These are phyloP conservation scores for Saccharomycopsis capsularis DNA, from an alignment of 805 yeast genomes.

Conservation along the genomic window DNA sequence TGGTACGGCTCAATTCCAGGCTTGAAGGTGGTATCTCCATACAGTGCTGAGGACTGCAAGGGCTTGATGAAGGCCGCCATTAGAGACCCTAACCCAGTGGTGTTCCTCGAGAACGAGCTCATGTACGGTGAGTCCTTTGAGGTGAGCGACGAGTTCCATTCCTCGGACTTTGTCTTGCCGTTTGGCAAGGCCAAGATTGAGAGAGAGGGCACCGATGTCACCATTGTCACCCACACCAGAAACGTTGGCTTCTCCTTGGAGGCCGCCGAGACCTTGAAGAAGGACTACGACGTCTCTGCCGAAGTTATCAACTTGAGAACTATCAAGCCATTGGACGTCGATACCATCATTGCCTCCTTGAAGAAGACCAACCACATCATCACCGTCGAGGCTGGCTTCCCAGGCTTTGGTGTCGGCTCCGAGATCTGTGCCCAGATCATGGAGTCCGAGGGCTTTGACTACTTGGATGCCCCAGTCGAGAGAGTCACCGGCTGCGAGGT, in stretches of 20 bases:
- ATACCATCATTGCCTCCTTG: constrained; percentile 76
- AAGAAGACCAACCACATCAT: constrained; percentile 96
- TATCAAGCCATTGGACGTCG: constrained; percentile 92
- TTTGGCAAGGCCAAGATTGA: constrained; percentile 95
- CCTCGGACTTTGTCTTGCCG: constrained; percentile 86
- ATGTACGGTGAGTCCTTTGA: constrained; percentile 88
- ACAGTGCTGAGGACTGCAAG: constrained; percentile 90
- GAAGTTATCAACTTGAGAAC: constrained; percentile 95
- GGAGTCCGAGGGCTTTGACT: constrained; percentile 98
- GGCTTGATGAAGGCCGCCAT: constrained; percentile 95
- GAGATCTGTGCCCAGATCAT: constrained; percentile 96
- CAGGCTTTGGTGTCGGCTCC: constrained; percentile 97
- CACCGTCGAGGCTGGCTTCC: constrained; percentile 97
- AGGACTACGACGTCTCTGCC: constrained; percentile 79
- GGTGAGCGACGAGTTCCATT: constrained; percentile 79
- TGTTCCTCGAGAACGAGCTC: constrained; percentile 92
- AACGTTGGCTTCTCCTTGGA: constrained; percentile 78
- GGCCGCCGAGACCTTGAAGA: constrained; percentile 83
- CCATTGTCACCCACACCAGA: constrained; percentile 88
- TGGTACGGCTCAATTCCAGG: constrained; percentile 99
- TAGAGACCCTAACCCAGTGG: constrained; percentile 97
- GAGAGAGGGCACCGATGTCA: constrained; percentile 83
- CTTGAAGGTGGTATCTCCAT: constrained; percentile 92
- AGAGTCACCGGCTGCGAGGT: constrained; percentile 99
- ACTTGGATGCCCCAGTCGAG: constrained; percentile 96